Evolutionary conservation across 1,284 basidiomycete species (phyloP).

Genomic region (Agaricales sp.): DNA sequence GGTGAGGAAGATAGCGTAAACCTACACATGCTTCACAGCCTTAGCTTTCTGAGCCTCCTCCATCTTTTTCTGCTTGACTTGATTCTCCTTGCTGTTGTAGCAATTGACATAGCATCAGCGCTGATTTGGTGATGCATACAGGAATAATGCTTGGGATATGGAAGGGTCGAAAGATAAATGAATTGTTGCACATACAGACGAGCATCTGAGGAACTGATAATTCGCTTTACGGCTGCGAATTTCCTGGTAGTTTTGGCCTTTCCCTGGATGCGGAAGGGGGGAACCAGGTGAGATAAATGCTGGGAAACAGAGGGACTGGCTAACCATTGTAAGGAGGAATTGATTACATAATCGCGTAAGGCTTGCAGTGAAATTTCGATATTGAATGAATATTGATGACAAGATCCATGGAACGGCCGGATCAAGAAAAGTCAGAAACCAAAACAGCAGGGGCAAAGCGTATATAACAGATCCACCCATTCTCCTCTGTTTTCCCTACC

Average conservation of each 20-base stretch:
- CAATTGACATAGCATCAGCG: slow-evolving; percentile 6
- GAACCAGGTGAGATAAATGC: slow-evolving; percentile 1
- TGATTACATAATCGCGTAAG: background rate
- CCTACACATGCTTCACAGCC: slow-evolving; percentile 62
- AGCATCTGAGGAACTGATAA: slow-evolving; percentile 92
- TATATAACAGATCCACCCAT: background rate
- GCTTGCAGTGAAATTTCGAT: too few species aligned
- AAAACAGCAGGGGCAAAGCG: background rate
- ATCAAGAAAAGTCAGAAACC: background rate
- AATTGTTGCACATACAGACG: slow-evolving; percentile 60
- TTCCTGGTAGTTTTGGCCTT: slow-evolving; percentile 93
- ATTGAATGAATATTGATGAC: too few species aligned
- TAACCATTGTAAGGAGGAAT: slow-evolving; percentile 4
- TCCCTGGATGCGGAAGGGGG: slow-evolving; percentile 45
- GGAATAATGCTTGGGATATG: too few species aligned
- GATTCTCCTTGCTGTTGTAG: slow-evolving; percentile 62
- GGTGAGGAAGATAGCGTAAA: slow-evolving; percentile 17
- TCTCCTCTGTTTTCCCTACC: background rate
- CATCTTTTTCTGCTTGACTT: slow-evolving; percentile 69
- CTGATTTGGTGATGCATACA: slow-evolving; percentile 1
- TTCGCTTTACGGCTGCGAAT: slow-evolving; percentile 90
- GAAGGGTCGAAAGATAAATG: background rate
- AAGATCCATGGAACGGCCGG: background rate
- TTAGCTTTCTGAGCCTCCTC: slow-evolving; percentile 67
- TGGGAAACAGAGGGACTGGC: background rate